phyloP scores from a whole-genome alignment of 2,329 filamentous ascomycete species.

The Monosporascus sp. region DNA sequence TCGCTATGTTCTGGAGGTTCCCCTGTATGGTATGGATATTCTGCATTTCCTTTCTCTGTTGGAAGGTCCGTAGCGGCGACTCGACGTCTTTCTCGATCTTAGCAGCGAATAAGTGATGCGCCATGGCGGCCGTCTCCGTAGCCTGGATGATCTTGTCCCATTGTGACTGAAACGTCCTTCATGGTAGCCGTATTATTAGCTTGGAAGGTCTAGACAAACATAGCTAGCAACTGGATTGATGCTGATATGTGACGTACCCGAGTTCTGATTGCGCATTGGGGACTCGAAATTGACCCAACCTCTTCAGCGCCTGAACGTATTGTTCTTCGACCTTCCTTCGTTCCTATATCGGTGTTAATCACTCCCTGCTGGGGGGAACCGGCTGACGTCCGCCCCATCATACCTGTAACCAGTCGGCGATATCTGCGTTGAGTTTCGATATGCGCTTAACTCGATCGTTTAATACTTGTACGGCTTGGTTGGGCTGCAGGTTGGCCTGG shows the following conservation, averaged over 20 bases:
- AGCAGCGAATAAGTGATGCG: conserved; percentile 74
- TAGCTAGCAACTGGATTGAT: conserved; percentile 2
- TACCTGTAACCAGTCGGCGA: conserved; percentile 97
- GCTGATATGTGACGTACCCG: conserved; percentile 57
- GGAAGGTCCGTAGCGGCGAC: conserved; percentile 72
- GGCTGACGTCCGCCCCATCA: conserved; percentile 19
- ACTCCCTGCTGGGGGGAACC: conserved; percentile 1
- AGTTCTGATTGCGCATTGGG: conserved; percentile 75
- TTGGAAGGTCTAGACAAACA: background rate
- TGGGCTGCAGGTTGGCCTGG: conserved; percentile 75
- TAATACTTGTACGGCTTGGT: conserved; percentile 74
- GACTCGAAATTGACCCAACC: conserved; percentile 69
- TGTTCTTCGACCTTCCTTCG: conserved; percentile 86
- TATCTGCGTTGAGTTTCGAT: conserved; percentile 77
- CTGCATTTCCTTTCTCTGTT: conserved; percentile 69
- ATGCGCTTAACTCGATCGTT: conserved; percentile 87
- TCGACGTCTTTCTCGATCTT: conserved; percentile 89
- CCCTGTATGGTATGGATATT: conserved; percentile 76
- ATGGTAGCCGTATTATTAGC: conserved; percentile 11
- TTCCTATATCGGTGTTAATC: conserved; percentile 55
- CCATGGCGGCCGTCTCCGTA: conserved; percentile 74
- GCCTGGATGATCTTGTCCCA: conserved; percentile 85
- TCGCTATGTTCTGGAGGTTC: conserved; percentile 76
- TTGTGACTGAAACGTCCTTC: conserved; percentile 80
- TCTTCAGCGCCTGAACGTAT: conserved; percentile 78